Evolutionary conservation across 352 stramenopile genomes (phyloP).

Genomic region (Globisporangium splendens): DNA sequence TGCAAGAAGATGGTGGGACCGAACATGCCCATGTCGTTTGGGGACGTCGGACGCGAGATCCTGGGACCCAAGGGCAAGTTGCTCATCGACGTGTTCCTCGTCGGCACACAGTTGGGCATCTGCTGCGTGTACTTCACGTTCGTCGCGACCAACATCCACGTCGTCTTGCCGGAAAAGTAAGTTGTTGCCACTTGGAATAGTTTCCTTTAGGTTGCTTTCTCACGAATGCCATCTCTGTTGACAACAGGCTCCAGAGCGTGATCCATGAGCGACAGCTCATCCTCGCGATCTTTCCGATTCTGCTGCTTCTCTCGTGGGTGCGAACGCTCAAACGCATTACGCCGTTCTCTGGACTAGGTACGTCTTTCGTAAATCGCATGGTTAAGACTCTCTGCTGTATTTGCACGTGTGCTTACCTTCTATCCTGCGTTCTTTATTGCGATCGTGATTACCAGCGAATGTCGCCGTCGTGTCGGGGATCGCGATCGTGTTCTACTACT

Average conservation of each 20-base stretch:
- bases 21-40: slow-evolving; percentile 57
- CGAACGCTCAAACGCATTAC: slow-evolving; percentile 71
- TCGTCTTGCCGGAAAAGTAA: slow-evolving; percentile 58
- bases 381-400: no score
- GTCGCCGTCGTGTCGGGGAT: slow-evolving; percentile 60
- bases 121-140: slow-evolving; percentile 86
- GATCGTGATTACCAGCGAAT: slow-evolving; percentile 36
- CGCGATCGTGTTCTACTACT: slow-evolving; percentile 83
- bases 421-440: neutral
- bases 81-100: slow-evolving; percentile 76
- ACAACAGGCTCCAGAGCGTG: slow-evolving; percentile 39
- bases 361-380: neutral
- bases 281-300: slow-evolving; percentile 64
- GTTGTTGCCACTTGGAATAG: neutral
- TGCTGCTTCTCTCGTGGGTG: slow-evolving; percentile 75
- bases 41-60: slow-evolving; percentile 63
- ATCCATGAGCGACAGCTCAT: slow-evolving; percentile 77
- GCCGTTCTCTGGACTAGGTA: slow-evolving; percentile 69
- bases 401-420: no score
- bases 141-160: slow-evolving; percentile 79
- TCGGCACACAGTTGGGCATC: slow-evolving; percentile 75
- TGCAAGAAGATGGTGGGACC: slow-evolving; percentile 66
- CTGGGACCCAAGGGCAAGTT: slow-evolving; percentile 55
- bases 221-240: neutral
- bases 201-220: neutral